Evolutionary conservation across 1,139 yeast genomes (phyloP), one percentile per base, ranked within the genome.

Genomic region (Pneumocystis oryctolagi): DNA sequence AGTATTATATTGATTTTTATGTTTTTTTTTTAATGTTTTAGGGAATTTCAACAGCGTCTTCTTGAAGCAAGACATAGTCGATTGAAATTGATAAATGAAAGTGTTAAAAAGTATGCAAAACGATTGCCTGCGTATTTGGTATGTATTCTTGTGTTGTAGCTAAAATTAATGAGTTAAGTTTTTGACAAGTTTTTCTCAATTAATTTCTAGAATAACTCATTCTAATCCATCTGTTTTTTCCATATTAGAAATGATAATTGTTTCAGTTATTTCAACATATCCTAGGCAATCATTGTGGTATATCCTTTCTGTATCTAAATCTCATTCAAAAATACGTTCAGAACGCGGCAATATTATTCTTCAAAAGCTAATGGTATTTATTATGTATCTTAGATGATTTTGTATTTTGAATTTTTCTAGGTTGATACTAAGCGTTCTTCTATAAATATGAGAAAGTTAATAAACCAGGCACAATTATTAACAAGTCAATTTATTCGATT

Each of bases 211-310:
- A 69, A 79, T 90, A 64, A 78, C 82, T 1, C 95, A 88, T 69
- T 76, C 79, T 0, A 84, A 86, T 67, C 73, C 74, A 2, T 76
- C 78, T 0, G 85, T 94, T 0, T 81, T 80, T 56, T 78, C 77
- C 1, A 74, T 84, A 28, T 77, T 92, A 35, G 76, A 80, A 60
- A 74, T 76, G 20, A 81, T 92, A 28, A 76, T 90, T 18, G 74
- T 80, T 9, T 76, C 78, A 18, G 79, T 89, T 5, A 78, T 86
- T 0, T 73, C 76, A 47, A 79, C 81, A 39, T 92, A 89, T 71
- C 96, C 97, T 0, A 80, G 82, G 39, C 95, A 89, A 66, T 82
- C 92, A 35, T 75, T 92, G 20, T 94, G 97, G 96, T 85, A 85
- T 62, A 80, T 89, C 3, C 77, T 89, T 53, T 87, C 94, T 0